Percentiles rank a stretch among this genome's conserved stretches.
Evolutionary conservation across 371 early-diverging fungal genomes (phyloP).

Genomic region (Rhizopus stolonifer): DNA sequence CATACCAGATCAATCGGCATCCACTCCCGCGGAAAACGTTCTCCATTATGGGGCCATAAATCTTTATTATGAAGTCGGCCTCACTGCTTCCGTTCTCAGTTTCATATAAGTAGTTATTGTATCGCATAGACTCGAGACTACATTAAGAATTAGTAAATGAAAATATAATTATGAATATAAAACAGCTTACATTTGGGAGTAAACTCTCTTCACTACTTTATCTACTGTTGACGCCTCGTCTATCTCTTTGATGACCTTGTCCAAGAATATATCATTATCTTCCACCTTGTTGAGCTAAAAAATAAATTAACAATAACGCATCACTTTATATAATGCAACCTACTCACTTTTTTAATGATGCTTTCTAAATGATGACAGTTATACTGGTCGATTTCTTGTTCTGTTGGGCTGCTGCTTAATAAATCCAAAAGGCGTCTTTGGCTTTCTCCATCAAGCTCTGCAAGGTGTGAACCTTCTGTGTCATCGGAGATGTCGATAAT

Average conservation of each 20-base stretch:
- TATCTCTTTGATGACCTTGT: slow-evolving; percentile 12
- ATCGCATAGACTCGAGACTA: slow-evolving; percentile 12
- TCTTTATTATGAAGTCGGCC: slow-evolving; percentile 7
- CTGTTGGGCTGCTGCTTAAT: slow-evolving; percentile 12
- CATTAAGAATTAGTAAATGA: slow-evolving; percentile 6
- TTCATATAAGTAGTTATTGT: slow-evolving; percentile 10
- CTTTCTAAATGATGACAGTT: slow-evolving; percentile 5
- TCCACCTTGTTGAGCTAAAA: slow-evolving; percentile 10
- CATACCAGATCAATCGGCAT: slow-evolving; percentile 5
- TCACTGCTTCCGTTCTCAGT: slow-evolving; percentile 1
- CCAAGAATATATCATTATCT: slow-evolving; percentile 14
- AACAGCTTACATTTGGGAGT: slow-evolving; percentile 10
- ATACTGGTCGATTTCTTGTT: slow-evolving; percentile 11
- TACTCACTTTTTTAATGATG: slow-evolving; percentile 11
- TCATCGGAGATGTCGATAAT: slow-evolving; percentile 11
- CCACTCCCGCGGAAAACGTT: slow-evolving; percentile 15
- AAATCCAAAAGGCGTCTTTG: slow-evolving; percentile 7
- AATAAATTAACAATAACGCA: slow-evolving; percentile 6
- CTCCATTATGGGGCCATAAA: slow-evolving; percentile 13
- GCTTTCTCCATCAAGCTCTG: slow-evolving; percentile 8
- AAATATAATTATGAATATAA: slow-evolving; percentile 10
- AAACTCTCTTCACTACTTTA: slow-evolving; percentile 13
- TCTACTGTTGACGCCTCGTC: slow-evolving; percentile 5
- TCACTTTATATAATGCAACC: slow-evolving; percentile 7
- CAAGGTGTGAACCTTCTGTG: slow-evolving; percentile 9